Base-by-base conservation (phyloP, 805 yeast species). In the Metschnikowia vanudenii region DNA sequence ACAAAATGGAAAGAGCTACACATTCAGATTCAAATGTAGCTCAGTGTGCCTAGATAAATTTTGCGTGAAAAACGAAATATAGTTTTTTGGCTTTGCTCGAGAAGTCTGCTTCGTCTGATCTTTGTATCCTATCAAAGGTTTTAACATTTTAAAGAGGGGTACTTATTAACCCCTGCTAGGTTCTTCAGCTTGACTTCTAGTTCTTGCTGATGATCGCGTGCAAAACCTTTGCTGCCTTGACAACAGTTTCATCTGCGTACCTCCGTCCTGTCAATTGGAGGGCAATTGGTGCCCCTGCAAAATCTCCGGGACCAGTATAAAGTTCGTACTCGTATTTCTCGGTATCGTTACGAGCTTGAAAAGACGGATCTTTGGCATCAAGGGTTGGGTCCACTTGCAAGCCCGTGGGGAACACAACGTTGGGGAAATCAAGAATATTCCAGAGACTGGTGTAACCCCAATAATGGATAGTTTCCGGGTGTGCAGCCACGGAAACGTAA, bases 231-330 rank as follows among this genome's bases (percentile, higher is more conserved):
- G 57, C 58, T 8, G 54, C 57, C 39, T 50, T 50, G 31, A 56
- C 54, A 14, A 56, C 53, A 28, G 36, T 42, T 49, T 56, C 60
- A 31, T 56, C 60, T 1, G 38, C 28, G 34, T 55, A 56, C 10
- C 60, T 41, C 24, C 58, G 40, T 14, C 59, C 58, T 12, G 56
- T 54, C 50, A 56, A 51, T 35, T 56, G 60, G 29, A 56, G 50
- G 6, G 46, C 24, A 14, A 56, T 44, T 1, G 60, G 60, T 5
- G 60, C 60, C 24, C 45, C 44, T 12, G 8, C 31, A 33, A 51
- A 55, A 17, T 51, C 53, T 22, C 47, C 52, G 3, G 59, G 52
- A 4, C 50, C 54, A 5, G 54, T 50, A 49, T 58, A 58, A 33
- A 56, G 52, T 2, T 47, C 48, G 37, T 56, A 53, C 40, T 58